Evolutionary conservation across 139 green algal genomes (phyloP).

Genomic region (Coccomyxa sp.): DNA sequence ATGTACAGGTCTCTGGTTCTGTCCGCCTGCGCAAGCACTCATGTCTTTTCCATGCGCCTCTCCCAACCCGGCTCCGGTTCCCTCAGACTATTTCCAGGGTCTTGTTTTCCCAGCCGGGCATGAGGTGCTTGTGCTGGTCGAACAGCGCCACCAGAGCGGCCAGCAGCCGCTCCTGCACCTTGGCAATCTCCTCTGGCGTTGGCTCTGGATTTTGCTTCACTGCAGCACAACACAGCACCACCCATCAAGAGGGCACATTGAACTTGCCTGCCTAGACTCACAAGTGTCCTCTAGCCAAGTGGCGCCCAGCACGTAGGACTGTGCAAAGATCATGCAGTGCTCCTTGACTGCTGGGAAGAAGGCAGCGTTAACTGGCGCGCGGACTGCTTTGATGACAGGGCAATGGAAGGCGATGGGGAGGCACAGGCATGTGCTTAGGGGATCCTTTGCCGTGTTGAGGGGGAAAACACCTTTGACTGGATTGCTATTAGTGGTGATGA

Average conservation of each 20-base stretch:
- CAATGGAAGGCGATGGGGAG: not conserved
- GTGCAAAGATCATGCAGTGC: not conserved
- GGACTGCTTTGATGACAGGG: too few species aligned
- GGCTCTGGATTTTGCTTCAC: not conserved
- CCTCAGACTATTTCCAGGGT: slow-evolving; percentile 6
- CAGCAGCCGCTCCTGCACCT: slow-evolving; percentile 5
- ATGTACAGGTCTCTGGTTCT: too few species aligned
- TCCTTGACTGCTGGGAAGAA: not conserved
- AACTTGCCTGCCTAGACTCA: not conserved
- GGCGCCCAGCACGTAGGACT: not conserved
- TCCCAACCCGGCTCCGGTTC: too few species aligned
- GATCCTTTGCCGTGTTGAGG: not conserved
- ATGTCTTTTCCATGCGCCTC: too few species aligned
- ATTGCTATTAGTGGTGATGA: too few species aligned
- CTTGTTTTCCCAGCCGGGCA: slow-evolving; percentile 3
- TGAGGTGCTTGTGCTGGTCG: not conserved
- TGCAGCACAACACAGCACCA: not conserved
- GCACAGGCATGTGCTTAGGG: not conserved
- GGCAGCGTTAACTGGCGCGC: not conserved
- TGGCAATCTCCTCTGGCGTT: slow-evolving; percentile 4
- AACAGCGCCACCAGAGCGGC: not conserved
- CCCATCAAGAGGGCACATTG: not conserved
- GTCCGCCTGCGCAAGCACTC: too few species aligned
- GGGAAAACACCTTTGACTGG: too few species aligned
- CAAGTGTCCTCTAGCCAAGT: not conserved